These are phyloP conservation scores for Pythium myriotylum DNA, from an alignment of 352 stramenopile genomes.

Conservation along the genomic window DNA sequence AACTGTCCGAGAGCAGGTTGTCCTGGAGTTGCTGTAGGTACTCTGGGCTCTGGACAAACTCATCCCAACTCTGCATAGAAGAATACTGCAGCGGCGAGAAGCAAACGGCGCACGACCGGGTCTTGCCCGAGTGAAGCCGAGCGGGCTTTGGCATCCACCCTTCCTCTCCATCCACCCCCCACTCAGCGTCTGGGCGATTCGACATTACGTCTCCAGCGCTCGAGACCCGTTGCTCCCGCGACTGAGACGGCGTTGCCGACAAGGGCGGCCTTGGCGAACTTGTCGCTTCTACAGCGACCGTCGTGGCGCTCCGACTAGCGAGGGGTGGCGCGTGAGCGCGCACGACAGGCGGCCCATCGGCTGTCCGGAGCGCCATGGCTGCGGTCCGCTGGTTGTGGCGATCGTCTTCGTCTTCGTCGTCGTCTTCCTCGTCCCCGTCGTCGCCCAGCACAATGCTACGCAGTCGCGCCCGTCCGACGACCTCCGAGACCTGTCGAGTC, in stretches of 20 bases:
- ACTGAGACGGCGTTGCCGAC: background rate
- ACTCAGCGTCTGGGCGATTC: conserved; percentile 17
- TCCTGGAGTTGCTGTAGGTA: conserved; percentile 73
- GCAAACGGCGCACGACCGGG: conserved; percentile 75
- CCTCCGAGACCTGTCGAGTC: background rate
- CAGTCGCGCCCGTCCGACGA: background rate
- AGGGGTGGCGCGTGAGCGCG: conserved; percentile 8
- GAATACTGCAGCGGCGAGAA: conserved; percentile 80
- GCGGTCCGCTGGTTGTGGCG: background rate
- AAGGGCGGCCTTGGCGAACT: conserved; percentile 11
- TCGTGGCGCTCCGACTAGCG: conserved; percentile 12
- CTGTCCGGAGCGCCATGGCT: conserved; percentile 6
- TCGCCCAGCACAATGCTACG: conserved; percentile 19
- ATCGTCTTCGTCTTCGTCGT: conserved; percentile 18
- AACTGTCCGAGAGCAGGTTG: conserved; percentile 77
- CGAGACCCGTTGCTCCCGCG: conserved; percentile 20
- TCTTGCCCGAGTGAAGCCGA: conserved; percentile 77
- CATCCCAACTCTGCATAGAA: conserved; percentile 67
- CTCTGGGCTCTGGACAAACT: conserved; percentile 80
- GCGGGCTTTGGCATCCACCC: conserved; percentile 87
- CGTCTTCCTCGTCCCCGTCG: conserved; percentile 24
- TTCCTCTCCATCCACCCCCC: conserved; percentile 48
- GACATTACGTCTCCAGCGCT: conserved; percentile 7
- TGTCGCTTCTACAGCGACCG: background rate
- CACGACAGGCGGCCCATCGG: background rate